Percentiles rank a stretch among this genome's conserved stretches.
phyloP scores from a whole-genome alignment of 768 basidiomycete genomes.

The Holtermannia corniformis region DNA sequence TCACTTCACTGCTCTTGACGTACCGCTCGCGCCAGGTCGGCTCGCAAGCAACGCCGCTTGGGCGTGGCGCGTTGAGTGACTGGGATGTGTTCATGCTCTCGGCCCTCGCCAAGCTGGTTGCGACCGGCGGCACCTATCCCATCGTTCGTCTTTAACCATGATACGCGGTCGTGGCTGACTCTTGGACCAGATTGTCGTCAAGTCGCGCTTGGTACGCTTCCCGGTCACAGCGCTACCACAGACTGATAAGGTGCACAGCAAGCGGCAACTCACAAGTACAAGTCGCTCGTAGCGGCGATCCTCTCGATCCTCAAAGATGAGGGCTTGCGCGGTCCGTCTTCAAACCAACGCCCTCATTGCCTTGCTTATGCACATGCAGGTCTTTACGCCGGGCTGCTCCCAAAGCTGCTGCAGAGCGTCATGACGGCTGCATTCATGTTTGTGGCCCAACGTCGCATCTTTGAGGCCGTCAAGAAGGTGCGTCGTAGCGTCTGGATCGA shows the following conservation, averaged over 20 bases:
- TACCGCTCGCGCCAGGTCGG: constrained; percentile 51
- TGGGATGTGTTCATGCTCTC: constrained; percentile 93
- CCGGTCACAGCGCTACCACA: constrained; percentile 4
- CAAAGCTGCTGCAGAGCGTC: constrained; percentile 84
- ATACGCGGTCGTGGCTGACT: neutral
- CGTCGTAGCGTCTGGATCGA: neutral
- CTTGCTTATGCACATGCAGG: constrained; percentile 46
- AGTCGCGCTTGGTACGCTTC: constrained; percentile 37
- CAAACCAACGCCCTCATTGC: constrained; percentile 22
- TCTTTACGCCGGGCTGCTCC: constrained; percentile 73
- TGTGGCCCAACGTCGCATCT: constrained; percentile 65
- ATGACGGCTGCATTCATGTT: constrained; percentile 91
- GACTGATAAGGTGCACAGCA: no score
- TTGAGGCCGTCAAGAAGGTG: constrained; percentile 41
- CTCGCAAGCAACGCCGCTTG: constrained; percentile 45
- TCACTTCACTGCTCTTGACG: constrained; percentile 72
- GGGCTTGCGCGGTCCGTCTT: constrained; percentile 41
- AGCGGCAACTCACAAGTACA: constrained; percentile 58
- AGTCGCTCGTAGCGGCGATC: constrained; percentile 67
- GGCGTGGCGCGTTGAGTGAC: constrained; percentile 56
- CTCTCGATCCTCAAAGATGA: constrained; percentile 67
- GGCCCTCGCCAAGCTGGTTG: constrained; percentile 74
- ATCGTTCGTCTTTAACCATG: constrained; percentile 48
- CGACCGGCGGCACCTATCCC: constrained; percentile 58
- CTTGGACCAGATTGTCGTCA: constrained; percentile 37